Evolutionary conservation across 306 rosid genomes (phyloP).

Genomic region (Cicer yamashitae): DNA sequence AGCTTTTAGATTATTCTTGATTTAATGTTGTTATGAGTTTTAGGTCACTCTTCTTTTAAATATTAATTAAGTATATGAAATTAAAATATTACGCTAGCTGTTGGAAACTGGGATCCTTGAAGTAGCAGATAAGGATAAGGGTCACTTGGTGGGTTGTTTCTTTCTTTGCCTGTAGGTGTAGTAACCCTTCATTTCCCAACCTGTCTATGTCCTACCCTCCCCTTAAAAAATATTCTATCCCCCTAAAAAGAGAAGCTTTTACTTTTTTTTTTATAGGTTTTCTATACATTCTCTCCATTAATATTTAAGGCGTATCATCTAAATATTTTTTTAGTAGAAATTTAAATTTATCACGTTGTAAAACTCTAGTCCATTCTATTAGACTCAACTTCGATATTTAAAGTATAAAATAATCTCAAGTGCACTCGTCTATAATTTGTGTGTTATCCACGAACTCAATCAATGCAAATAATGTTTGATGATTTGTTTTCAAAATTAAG

Average conservation of each 20-base stretch:
- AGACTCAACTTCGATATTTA: too few relatives aligned
- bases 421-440: background rate
- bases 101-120: background rate
- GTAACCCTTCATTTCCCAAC: background rate
- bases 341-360: too few relatives aligned
- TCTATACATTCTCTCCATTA: too few relatives aligned
- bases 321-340: too few relatives aligned
- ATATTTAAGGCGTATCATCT: too few relatives aligned
- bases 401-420: background rate
- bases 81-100: background rate
- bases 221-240: background rate
- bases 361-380: too few relatives aligned
- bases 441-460: background rate
- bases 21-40: too few relatives aligned
- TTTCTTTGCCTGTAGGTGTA: slow-evolving; percentile 21
- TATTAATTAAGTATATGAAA: background rate
- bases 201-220: background rate
- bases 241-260: background rate
- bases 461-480: background rate
- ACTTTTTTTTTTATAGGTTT: too few relatives aligned
- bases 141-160: slow-evolving; percentile 29
- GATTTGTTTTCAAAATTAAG: too few relatives aligned
- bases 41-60: too few relatives aligned
- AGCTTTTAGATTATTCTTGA: too few relatives aligned
- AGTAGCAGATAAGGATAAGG: slow-evolving; percentile 2